phyloP scores from a whole-genome alignment of 164 flowering plant species.

The Piper longum region DNA sequence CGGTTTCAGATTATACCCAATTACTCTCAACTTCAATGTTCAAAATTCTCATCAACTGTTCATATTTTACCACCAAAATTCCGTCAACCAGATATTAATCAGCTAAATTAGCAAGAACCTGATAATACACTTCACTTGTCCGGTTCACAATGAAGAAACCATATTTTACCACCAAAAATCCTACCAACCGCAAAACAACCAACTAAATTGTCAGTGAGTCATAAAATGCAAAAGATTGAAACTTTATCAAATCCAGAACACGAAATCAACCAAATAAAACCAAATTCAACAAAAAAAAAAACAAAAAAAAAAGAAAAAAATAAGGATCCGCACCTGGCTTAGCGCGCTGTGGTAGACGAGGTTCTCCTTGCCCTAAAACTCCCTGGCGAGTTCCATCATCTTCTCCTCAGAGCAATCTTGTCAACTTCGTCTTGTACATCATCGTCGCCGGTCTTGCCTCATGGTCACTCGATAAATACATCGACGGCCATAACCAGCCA shows the following conservation, averaged over 20 bases:
- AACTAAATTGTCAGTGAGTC: background rate
- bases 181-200: background rate
- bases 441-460: slow-evolving; percentile 35
- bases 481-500: slow-evolving; percentile 41
- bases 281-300: background rate
- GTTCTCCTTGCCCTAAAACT: slow-evolving; percentile 78
- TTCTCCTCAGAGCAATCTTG: slow-evolving; percentile 42
- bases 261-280: background rate
- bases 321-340: slow-evolving; percentile 52
- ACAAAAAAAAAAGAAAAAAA: background rate
- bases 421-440: slow-evolving; percentile 27
- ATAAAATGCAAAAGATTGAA: background rate
- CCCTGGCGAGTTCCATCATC: slow-evolving; percentile 47
- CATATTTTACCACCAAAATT: too few species aligned
- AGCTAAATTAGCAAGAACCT: too few species aligned
- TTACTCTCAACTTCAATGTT: too few species aligned
- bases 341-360: slow-evolving; percentile 95
- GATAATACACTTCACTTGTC: too few species aligned
- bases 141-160: too few species aligned
- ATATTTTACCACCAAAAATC: too few species aligned
- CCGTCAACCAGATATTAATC: too few species aligned
- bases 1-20: too few species aligned
- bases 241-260: background rate
- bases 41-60: too few species aligned
- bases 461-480: slow-evolving; percentile 52